phyloP scores from a whole-genome alignment of 2,329 filamentous ascomycete species.

The Myriosclerotinia duriaeana region DNA sequence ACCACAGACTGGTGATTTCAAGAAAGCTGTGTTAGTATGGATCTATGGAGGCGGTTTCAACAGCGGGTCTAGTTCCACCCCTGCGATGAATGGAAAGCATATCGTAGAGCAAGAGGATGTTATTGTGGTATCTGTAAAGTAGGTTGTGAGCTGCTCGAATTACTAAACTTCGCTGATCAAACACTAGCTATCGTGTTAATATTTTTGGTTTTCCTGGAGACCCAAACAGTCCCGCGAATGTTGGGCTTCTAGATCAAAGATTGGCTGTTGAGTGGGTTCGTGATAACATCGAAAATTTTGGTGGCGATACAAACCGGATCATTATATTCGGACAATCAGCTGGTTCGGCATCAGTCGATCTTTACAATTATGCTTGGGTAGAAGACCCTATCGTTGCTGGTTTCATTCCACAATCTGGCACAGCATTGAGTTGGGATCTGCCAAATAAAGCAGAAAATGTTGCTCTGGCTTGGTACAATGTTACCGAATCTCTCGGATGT shows the following conservation, averaged over 20 bases:
- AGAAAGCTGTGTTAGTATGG: slow-evolving; percentile 47
- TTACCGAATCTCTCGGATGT: slow-evolving; percentile 36
- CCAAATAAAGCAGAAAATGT: slow-evolving; percentile 29
- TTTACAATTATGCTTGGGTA: slow-evolving; percentile 39
- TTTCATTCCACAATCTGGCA: slow-evolving; percentile 41
- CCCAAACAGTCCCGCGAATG: slow-evolving; percentile 46
- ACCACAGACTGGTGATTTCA: slow-evolving; percentile 32
- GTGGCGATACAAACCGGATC: slow-evolving; percentile 56
- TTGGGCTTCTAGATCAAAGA: slow-evolving; percentile 63
- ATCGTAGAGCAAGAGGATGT: slow-evolving; percentile 47
- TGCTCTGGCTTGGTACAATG: slow-evolving; percentile 34
- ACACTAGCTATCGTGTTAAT: slow-evolving; percentile 42
- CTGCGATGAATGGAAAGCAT: slow-evolving; percentile 45
- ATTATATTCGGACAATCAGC: slow-evolving; percentile 56
- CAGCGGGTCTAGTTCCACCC: slow-evolving; percentile 42
- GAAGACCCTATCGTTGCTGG: slow-evolving; percentile 40
- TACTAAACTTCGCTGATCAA: slow-evolving; percentile 15
- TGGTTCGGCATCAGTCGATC: slow-evolving; percentile 54
- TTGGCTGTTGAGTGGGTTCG: slow-evolving; percentile 59
- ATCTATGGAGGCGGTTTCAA: slow-evolving; percentile 46
- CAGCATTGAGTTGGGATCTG: slow-evolving; percentile 34
- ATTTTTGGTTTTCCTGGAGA: slow-evolving; percentile 45
- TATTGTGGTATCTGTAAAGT: slow-evolving; percentile 51
- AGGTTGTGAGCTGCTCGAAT: slow-evolving; percentile 35
- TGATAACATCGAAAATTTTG: slow-evolving; percentile 58